These are phyloP conservation scores for Exobasidium cylindrosporum DNA, from an alignment of 1,284 basidiomycete genomes.

Conservation along the genomic window DNA sequence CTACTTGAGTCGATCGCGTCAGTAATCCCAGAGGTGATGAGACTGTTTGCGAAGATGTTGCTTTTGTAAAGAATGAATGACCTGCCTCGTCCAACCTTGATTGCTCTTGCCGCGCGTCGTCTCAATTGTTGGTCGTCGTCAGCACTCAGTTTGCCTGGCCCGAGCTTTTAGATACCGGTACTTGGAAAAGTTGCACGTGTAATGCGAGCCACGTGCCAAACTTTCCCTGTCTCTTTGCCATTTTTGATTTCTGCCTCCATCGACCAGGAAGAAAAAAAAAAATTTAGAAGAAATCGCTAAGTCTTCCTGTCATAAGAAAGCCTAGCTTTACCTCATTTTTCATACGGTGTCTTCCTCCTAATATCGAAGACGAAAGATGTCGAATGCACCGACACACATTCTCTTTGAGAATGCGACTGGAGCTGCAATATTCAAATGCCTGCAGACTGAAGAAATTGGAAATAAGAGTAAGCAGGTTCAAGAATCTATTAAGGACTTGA, in stretches of 20 bases:
- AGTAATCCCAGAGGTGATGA: too few species aligned
- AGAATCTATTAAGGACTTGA: conserved; percentile 67
- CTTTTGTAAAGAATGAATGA: too few species aligned
- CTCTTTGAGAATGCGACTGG: conserved; percentile 94
- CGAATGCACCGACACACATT: conserved; percentile 63
- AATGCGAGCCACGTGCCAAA: not conserved
- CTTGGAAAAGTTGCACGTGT: not conserved
- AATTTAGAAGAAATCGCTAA: not conserved
- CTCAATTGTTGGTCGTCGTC: not conserved
- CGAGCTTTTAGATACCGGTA: too few species aligned
- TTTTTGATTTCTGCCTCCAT: not conserved
- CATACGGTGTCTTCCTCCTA: too few species aligned
- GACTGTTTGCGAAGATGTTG: too few species aligned
- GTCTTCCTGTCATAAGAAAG: not conserved
- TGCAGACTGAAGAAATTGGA: conserved; percentile 84
- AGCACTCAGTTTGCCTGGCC: not conserved
- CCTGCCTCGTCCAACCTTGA: too few species aligned
- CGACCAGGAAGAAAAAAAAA: conserved; percentile 1
- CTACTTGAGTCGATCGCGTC: not conserved
- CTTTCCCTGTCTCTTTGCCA: not conserved
- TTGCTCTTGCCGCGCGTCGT: not conserved
- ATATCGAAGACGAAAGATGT: conserved; percentile 32
- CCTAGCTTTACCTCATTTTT: too few species aligned
- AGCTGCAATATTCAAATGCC: conserved; percentile 88
- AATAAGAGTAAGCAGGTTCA: conserved; percentile 78